Evolutionary conservation across 352 stramenopile species (phyloP), one percentile per base, ranked within the genome.

Genomic region (Globisporangium nagaii): DNA sequence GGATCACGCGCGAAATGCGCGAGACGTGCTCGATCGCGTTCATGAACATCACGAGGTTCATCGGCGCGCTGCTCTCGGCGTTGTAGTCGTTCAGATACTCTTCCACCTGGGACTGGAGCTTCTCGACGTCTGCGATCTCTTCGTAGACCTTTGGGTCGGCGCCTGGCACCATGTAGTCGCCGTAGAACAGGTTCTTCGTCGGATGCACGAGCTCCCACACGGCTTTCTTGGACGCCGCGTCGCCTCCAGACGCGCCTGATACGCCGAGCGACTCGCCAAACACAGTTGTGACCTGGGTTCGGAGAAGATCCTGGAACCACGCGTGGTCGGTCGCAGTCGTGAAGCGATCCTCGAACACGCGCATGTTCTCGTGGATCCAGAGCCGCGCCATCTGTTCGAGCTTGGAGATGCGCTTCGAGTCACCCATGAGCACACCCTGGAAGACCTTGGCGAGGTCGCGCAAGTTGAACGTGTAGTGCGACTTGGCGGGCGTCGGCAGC

Each of bases 101-200:
- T 45, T 95, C 80, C 8, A 96, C 72, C 57, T 90, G 74, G 0
- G 68, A 49, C 57, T 90, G 78, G 1, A 94, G 65, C 50, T 88
- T 91, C 3, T 93, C 80, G 19, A 96, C 71, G 54, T 96, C 89
- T 2, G 78, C 59, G 13, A 96, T 88, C 49, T 98, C 89, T 52
- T 97, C 91, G 58, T 98, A 98, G 4, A 94, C 60, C 37, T 89
- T 93, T 4, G 90, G 88, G 20, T 97, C 88, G 4, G 87, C 89
- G 4, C 90, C 91, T 15, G 88, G 88, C 0, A 96, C 73, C 79
- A 97, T 88, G 58, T 96, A 98, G 63, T 98, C 94, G 9, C 86
- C 90, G 52, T 90, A 98, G 47, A 98, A 81, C 2, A 97, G 49
- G 72, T 68, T 52, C 36, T 62, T 62, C 0, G 56, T 71, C 13